Evolutionary conservation across 306 rosid genomes (phyloP), one percentile per base, ranked within the genome.

Genomic region (Begonia fuchsioides): DNA sequence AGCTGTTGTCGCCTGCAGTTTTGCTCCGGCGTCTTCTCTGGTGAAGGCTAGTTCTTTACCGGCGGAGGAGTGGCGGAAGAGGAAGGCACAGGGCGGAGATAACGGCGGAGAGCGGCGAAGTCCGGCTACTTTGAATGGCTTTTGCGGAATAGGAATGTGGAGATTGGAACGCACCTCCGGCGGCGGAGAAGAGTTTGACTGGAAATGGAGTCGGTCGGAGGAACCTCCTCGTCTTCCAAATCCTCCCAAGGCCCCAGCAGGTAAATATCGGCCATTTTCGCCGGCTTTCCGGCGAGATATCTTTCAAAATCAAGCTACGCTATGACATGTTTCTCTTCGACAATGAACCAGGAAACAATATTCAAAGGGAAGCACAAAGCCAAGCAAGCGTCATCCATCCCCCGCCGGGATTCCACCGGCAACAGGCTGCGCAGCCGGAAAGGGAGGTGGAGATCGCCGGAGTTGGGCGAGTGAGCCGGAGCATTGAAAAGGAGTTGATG

Each of bases 11-110:
- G 8, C 8, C 5, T 4, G 7, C 35, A 8, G 32, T 26, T 54
- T 47, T 40, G 13, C 17, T 49, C 0, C 52, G 10, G 63, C 38
- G 17, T 16, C 44, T 47, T 46, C 72, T 43, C 55, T 82, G 49
- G 58, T 53, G 39, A 74, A 83, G 61, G 65, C 94, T 0, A 74
- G 83, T 45, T 86, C 90, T 5, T 75, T 86, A 26, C 96, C 94
- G 0, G 80, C 72, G 51, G 86, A 74, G 6, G 81, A 73, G 56
- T 74, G 83, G 83, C 69, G 83, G 67, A 72, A 58, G 72, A 74
- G 90, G 81, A 86, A 82, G 68, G 83, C 79, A 63, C 65, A 62
- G 26, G 65, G 17, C 20, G 58, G 58, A 14, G 70, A 43, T 38
- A 11, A 13, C 11, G 50, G 17, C 13, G 81, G 66, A 39, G 84